Evolutionary conservation across 495 filamentous ascomycete species (phyloP).

Genomic region (Cercophora newfieldiana): DNA sequence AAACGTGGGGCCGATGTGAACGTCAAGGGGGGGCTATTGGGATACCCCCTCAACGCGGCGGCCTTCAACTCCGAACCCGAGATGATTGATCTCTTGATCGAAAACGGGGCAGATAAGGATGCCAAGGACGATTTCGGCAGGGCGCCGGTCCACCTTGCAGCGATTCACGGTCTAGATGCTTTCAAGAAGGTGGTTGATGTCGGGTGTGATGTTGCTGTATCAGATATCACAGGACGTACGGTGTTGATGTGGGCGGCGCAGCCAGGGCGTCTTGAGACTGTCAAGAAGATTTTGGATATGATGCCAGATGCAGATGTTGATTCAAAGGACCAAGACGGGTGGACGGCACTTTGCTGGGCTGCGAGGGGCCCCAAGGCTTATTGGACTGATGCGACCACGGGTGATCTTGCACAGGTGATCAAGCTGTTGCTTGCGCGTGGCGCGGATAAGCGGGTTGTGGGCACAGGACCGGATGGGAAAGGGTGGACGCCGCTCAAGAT

Average conservation of each 20-base stretch:
- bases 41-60: conserved; percentile 10
- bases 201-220: not conserved
- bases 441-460: conserved; percentile 9
- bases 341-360: conserved; percentile 15
- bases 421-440: conserved; percentile 5
- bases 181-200: conserved; percentile 11
- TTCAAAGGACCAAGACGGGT: conserved; percentile 7
- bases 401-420: not conserved
- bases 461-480: conserved; percentile 1
- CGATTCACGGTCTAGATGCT: not conserved
- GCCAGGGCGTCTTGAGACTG: not conserved
- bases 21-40: not conserved
- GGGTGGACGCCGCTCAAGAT: conserved; percentile 12
- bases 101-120: not conserved
- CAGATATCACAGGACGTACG: conserved; percentile 6
- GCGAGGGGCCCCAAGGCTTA: conserved; percentile 3
- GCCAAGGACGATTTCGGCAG: conserved; percentile 6
- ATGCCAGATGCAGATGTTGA: conserved; percentile 3
- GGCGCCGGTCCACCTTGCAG: conserved; percentile 1
- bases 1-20: conserved; percentile 2
- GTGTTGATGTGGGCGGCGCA: conserved; percentile 13
- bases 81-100: conserved; percentile 1
- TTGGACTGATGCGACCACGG: not conserved
- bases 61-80: not conserved
- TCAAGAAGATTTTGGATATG: conserved; percentile 1